These are phyloP conservation scores for Sordariomycetes sp. DNA, from an alignment of 2,329 filamentous ascomycete genomes.

Conservation along the genomic window DNA sequence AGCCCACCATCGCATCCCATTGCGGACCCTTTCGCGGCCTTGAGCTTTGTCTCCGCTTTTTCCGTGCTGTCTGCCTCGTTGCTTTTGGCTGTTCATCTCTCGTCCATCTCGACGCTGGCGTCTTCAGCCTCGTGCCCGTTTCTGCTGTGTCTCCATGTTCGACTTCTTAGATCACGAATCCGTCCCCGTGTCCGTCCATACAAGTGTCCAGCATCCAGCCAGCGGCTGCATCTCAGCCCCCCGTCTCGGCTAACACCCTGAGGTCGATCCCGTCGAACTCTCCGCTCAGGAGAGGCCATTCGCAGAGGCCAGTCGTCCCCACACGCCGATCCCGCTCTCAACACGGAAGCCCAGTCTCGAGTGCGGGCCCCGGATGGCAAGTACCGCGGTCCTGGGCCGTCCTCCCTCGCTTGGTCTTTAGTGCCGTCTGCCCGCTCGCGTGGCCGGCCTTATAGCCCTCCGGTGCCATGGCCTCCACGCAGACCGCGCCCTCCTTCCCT, in stretches of 20 bases:
- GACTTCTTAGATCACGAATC: background rate
- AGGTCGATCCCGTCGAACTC: background rate
- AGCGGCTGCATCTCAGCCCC: background rate
- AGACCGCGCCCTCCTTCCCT: constrained; percentile 29
- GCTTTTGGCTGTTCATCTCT: background rate
- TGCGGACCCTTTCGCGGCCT: background rate
- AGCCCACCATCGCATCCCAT: too few relatives aligned
- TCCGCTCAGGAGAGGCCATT: background rate
- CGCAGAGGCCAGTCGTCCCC: background rate
- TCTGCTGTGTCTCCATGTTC: too few relatives aligned
- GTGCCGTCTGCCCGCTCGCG: background rate
- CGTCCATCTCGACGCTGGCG: background rate
- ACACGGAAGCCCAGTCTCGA: background rate
- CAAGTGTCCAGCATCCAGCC: background rate
- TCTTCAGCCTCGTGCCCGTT: background rate
- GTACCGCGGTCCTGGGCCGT: background rate
- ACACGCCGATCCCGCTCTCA: constrained; percentile 1
- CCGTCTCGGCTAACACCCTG: background rate
- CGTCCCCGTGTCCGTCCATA: background rate
- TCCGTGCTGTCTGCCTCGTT: background rate
- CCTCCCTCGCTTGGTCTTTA: background rate
- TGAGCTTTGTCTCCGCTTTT: background rate
- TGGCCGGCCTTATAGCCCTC: background rate
- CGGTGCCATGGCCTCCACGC: constrained; percentile 24
- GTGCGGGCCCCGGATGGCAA: background rate